Percentiles rank a stretch among this genome's conserved stretches.
Evolutionary conservation across 345 rosid species (phyloP).

Genomic region (Psidium guajava): DNA sequence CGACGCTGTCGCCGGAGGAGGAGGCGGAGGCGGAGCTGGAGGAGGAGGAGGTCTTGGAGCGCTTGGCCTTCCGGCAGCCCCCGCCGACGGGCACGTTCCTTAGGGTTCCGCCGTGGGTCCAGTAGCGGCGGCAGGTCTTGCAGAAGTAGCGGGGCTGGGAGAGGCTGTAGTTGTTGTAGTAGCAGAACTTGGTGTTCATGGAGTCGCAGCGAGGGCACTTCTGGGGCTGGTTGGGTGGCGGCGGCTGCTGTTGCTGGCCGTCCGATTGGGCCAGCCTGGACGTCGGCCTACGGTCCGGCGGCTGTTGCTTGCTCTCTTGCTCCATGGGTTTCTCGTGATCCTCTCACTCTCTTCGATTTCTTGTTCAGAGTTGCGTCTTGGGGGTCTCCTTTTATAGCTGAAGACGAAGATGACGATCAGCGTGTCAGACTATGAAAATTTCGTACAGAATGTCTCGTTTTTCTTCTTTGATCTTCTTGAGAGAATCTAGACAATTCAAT

Average conservation of each 20-base stretch:
- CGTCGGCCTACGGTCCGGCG: not conserved
- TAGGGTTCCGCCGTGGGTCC: slow-evolving; percentile 11
- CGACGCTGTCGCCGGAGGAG: not conserved
- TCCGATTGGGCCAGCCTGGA: not conserved
- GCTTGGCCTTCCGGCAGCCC: slow-evolving; percentile 4
- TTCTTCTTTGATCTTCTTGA: not conserved
- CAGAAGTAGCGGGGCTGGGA: slow-evolving; percentile 8
- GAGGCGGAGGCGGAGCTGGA: not conserved
- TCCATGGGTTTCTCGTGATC: too few species aligned
- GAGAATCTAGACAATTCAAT: not conserved
- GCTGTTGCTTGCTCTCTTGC: not conserved
- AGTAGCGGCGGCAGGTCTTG: slow-evolving; percentile 8
- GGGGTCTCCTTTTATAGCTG: not conserved
- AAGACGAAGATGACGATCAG: not conserved
- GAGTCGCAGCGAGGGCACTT: slow-evolving; percentile 9
- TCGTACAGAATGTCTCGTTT: not conserved
- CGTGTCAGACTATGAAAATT: not conserved
- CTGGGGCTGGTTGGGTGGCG: not conserved
- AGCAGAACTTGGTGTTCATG: slow-evolving; percentile 8
- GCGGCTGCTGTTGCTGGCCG: not conserved
- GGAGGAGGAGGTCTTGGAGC: slow-evolving; percentile 2
- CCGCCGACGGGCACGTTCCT: slow-evolving; percentile 7
- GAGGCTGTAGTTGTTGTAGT: slow-evolving; percentile 11
- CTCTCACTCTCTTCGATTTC: not conserved
- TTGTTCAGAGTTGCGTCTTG: not conserved